Base-by-base conservation (phyloP, 2,329 filamentous ascomycete genomes). In the Graphilbum sp. region DNA sequence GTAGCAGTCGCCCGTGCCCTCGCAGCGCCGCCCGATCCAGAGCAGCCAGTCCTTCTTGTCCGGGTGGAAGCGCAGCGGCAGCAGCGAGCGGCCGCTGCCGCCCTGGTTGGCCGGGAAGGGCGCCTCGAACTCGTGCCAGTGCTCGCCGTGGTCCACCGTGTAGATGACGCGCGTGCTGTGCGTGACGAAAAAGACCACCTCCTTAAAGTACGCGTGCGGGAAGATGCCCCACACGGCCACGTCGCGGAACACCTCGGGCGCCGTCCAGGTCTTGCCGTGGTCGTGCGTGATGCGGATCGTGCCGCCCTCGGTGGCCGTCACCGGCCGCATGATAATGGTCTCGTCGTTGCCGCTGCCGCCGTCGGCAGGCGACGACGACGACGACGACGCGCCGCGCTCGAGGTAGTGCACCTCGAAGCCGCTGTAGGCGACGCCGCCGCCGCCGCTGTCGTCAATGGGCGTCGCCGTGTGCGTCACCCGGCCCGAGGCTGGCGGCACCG, bases 11-110 rank as follows among this genome's bases (percentile, higher is more conserved):
- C 61, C 54, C 24, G 44, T 46, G 24, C 40, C 27, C 32, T 75
- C 70, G 52, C 84, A 92, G 44, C 79, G 71, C 45, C 75, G 61
- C 30, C 87, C 88, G 35, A 80, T 74, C 86, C 87, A 96, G 43
- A 98, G 81, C 32, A 96, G 65, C 85, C 86, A 95, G 50, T 94
- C 81, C 53, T 79, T 80, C 50, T 80, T 72, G 47, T 79, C 74
- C 1, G 86, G 81, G 50, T 98, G 90, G 61, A 98, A 98, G 27
- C 67, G 65, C 32, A 86, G 66, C 16, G 72, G 67, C 32, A 86
- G 66, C 16, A 72, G 67, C 5, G 64, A 48, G 6, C 51, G 51
- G 7, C 61, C 52, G 16, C 50, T 35, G 27, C 7, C 4, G 52
- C 46, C 2, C 46, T 43, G 34, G 61, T 48, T 7, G n/a, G 58